Percentiles rank a stretch among this genome's conserved stretches.
Evolutionary conservation across 2,329 filamentous ascomycete genomes (phyloP).

Genomic region (Neonectria ditissima): DNA sequence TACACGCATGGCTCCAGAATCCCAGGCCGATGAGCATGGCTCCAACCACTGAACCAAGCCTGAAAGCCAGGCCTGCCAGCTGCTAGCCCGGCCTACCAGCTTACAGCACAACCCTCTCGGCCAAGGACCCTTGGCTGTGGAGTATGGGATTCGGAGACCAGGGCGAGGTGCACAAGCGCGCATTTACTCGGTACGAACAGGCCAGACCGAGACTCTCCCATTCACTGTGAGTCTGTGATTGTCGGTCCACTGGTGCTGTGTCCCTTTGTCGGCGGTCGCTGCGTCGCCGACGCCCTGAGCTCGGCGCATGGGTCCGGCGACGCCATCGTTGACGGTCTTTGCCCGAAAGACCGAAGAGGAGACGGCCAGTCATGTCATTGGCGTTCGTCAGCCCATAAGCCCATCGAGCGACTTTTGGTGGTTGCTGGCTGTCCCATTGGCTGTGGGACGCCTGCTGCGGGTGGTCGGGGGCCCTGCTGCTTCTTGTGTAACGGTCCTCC

Average conservation of each 20-base stretch:
- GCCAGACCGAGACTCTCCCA: constrained; percentile 25
- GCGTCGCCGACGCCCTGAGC: constrained; percentile 28
- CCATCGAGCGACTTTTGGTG: constrained; percentile 19
- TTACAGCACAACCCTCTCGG: not conserved
- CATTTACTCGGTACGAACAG: constrained; percentile 8
- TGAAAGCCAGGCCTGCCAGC: too few species aligned
- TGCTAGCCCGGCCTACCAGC: not conserved
- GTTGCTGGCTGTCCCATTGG: not conserved
- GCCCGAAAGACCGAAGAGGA: constrained; percentile 31
- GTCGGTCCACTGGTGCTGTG: not conserved
- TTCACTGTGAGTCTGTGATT: constrained; percentile 13
- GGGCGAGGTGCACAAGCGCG: constrained; percentile 25
- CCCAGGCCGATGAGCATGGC: not conserved
- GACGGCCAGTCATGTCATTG: constrained; percentile 40
- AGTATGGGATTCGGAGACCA: constrained; percentile 32
- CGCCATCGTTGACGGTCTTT: constrained; percentile 37
- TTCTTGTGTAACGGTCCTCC: constrained; percentile 20
- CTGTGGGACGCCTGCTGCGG: constrained; percentile 12
- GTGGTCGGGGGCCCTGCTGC: constrained; percentile 18
- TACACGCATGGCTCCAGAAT: constrained; percentile 8
- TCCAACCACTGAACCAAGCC: not conserved
- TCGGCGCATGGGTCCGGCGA: constrained; percentile 33
- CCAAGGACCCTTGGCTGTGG: constrained; percentile 15
- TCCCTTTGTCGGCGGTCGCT: constrained; percentile 1
- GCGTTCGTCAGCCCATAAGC: constrained; percentile 39